Conservation (phyloP, 331 rosid species). For the Saraca asoca region DNA sequence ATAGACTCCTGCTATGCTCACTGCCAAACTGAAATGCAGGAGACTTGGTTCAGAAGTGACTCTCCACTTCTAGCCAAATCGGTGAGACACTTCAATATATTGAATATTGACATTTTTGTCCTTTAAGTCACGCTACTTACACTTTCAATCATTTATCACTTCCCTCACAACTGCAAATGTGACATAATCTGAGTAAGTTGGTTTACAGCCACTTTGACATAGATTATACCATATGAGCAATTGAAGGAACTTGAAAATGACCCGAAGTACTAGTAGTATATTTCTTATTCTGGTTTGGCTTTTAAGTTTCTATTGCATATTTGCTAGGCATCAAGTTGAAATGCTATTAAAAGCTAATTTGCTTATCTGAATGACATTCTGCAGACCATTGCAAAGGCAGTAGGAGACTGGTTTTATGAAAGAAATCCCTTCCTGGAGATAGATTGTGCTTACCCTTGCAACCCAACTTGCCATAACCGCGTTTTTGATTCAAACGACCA, state of each 20-base stretch:
- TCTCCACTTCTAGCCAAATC: constrained; percentile 62
- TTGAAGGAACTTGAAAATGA: too few species aligned
- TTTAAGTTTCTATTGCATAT: background rate
- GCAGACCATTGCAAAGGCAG: constrained; percentile 87
- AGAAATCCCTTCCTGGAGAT: constrained; percentile 65
- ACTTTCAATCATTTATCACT: background rate
- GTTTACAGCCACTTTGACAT: too few species aligned
- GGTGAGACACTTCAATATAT: constrained; percentile 45
- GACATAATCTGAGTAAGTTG: too few species aligned
- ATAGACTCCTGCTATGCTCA: constrained; percentile 89
- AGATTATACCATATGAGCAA: too few species aligned
- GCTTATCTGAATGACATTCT: constrained; percentile 22
- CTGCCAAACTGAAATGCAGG: constrained; percentile 94
- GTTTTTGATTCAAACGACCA: constrained; percentile 43
- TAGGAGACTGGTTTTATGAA: constrained; percentile 86
- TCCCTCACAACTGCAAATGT: background rate
- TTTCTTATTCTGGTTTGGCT: background rate
- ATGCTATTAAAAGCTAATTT: constrained; percentile 36
- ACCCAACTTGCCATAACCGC: constrained; percentile 84
- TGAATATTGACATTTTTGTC: too few species aligned
- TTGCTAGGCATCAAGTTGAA: constrained; percentile 8
- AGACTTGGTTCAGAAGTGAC: constrained; percentile 68
- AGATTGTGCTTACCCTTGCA: constrained; percentile 93
- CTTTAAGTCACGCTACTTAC: too few species aligned
- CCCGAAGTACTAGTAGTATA: too few species aligned